These are phyloP conservation scores for Candida insectalens DNA, from an alignment of 805 yeast genomes.

Conservation along the genomic window DNA sequence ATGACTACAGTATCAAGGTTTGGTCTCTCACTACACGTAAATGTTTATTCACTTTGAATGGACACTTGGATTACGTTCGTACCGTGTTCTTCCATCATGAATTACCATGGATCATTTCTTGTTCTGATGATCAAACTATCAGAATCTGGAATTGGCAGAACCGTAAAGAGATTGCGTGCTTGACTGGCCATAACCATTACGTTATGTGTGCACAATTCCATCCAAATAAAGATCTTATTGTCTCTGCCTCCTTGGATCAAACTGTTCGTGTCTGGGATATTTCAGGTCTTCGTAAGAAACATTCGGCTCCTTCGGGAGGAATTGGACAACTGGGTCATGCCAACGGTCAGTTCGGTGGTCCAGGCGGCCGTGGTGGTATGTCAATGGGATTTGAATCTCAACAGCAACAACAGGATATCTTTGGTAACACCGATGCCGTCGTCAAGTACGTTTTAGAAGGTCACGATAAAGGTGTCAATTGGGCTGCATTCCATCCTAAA, in stretches of 20 bases:
- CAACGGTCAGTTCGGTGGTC: constrained; percentile 1
- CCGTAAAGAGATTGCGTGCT: constrained; percentile 91
- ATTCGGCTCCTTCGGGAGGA: constrained; percentile 55
- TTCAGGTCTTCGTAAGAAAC: constrained; percentile 87
- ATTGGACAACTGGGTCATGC: constrained; percentile 12
- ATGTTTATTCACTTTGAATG: constrained; percentile 82
- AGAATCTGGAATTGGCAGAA: constrained; percentile 99
- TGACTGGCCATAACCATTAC: constrained; percentile 97
- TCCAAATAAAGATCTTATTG: constrained; percentile 88
- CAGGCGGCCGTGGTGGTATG: constrained; percentile 11
- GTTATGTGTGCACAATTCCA: constrained; percentile 98
- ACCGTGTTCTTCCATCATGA: constrained; percentile 92
- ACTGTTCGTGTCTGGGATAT: constrained; percentile 99
- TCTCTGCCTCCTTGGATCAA: constrained; percentile 93
- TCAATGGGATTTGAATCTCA: constrained; percentile 33
- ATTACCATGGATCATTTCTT: constrained; percentile 93
- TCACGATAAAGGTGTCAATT: constrained; percentile 96
- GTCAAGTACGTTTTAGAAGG: constrained; percentile 96
- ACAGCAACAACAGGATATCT: constrained; percentile 80
- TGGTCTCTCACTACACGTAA: constrained; percentile 92
- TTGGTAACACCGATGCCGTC: constrained; percentile 88
- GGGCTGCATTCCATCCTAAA: constrained; percentile 98
- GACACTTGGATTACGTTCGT: constrained; percentile 93
- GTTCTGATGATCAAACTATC: constrained; percentile 97
- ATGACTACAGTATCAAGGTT: constrained; percentile 88